Conservation (phyloP, 164 flowering plant species). For the Tinospora cordifolia region DNA sequence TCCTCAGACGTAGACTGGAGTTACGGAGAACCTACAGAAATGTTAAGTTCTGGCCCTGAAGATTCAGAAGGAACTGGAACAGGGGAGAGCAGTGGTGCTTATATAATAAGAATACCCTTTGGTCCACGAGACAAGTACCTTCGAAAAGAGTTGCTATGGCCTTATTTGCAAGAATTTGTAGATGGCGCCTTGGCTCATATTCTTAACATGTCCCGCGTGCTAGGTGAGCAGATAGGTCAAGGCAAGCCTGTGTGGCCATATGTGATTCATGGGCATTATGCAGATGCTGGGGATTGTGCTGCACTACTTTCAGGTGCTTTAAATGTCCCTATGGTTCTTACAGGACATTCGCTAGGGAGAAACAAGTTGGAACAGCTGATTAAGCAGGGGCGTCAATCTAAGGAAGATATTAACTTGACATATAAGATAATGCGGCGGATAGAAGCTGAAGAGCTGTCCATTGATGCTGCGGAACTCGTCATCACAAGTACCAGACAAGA, state of each 20-base stretch:
- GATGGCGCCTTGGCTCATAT: constrained; percentile 74
- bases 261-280: constrained; percentile 80
- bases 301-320: constrained; percentile 82
- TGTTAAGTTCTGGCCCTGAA: constrained; percentile 48
- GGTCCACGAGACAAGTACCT: constrained; percentile 76
- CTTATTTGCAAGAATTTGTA: constrained; percentile 70
- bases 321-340: constrained; percentile 77
- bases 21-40: constrained; percentile 73
- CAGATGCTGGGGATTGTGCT: constrained; percentile 86
- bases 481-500: constrained; percentile 81
- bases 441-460: constrained; percentile 13
- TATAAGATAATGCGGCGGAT: constrained; percentile 12
- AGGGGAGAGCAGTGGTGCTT: constrained; percentile 83
- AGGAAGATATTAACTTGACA: constrained; percentile 65
- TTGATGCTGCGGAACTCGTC: constrained; percentile 66
- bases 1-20: constrained; percentile 79
- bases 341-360: constrained; percentile 79
- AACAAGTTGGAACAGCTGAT: constrained; percentile 82
- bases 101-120: constrained; percentile 68
- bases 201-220: constrained; percentile 62
- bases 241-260: constrained; percentile 76
- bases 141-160: constrained; percentile 65
- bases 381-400: constrained; percentile 76
- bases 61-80: constrained; percentile 38
- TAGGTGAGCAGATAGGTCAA: constrained; percentile 68